Percentiles rank a stretch among this genome's conserved stretches.
Evolutionary conservation across 768 basidiomycete species (phyloP).

Genomic region (Gymnopilus junonius): DNA sequence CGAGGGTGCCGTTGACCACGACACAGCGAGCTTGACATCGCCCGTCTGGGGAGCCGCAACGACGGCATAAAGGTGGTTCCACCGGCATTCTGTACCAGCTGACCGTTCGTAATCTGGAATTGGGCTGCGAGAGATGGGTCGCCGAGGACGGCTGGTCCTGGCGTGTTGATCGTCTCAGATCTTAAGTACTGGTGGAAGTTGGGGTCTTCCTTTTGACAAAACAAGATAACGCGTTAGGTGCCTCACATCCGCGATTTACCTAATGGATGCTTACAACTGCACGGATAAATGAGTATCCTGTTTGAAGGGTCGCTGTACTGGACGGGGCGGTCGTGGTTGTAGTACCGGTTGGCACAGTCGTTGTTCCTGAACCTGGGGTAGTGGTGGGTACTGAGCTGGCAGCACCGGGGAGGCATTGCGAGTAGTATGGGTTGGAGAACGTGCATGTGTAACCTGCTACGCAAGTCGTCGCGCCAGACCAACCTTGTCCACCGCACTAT

Average conservation of each 20-base stretch:
- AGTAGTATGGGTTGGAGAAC: constrained; percentile 50
- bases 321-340: constrained; percentile 32
- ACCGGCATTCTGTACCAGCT: constrained; percentile 54
- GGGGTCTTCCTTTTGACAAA: constrained; percentile 17
- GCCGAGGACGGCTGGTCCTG: constrained; percentile 55
- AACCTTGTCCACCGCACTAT: constrained; percentile 58
- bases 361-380: constrained; percentile 16
- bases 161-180: constrained; percentile 47
- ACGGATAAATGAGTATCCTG: constrained; percentile 60
- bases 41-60: constrained; percentile 52
- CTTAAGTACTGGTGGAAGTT: constrained; percentile 48
- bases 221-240: neutral
- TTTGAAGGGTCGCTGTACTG: constrained; percentile 46
- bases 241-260: neutral
- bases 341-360: constrained; percentile 32
- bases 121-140: constrained; percentile 55
- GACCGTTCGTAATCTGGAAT: constrained; percentile 58
- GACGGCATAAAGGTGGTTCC: constrained; percentile 52
- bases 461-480: constrained; percentile 55
- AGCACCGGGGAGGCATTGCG: constrained; percentile 56
- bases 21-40: constrained; percentile 51
- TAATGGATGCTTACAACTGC: constrained; percentile 47
- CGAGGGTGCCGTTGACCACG: constrained; percentile 51
- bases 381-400: constrained; percentile 31
- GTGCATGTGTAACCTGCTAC: constrained; percentile 51